These are phyloP conservation scores for Atkinsonella texensis DNA, from an alignment of 2,329 filamentous ascomycete genomes.

Conservation along the genomic window DNA sequence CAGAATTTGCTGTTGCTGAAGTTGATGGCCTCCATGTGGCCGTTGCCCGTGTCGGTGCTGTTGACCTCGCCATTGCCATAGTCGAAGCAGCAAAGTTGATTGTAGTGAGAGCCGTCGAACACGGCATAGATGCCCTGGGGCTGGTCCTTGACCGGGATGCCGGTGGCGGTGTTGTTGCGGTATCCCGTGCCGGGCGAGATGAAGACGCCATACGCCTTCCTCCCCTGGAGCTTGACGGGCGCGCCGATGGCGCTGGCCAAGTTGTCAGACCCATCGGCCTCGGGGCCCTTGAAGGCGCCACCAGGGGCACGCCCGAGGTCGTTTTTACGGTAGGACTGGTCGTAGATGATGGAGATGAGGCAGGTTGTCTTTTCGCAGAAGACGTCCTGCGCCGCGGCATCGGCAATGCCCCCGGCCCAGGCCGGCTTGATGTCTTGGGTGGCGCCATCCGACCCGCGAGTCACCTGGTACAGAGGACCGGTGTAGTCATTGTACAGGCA, in stretches of 20 bases:
- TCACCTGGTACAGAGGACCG: conserved; percentile 47
- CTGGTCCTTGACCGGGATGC: conserved; percentile 41
- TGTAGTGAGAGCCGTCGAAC: conserved; percentile 48
- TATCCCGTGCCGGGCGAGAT: conserved; percentile 50
- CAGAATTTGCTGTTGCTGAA: conserved; percentile 41
- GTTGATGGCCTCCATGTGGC: conserved; percentile 60
- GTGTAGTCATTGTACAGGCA: conserved; percentile 43
- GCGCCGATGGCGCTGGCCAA: conserved; percentile 46
- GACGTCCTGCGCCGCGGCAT: conserved; percentile 45
- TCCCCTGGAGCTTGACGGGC: conserved; percentile 46
- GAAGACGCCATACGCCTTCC: conserved; percentile 53
- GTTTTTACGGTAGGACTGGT: conserved; percentile 50
- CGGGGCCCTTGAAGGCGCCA: conserved; percentile 44
- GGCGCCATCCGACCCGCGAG: conserved; percentile 35
- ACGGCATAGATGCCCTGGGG: conserved; percentile 50
- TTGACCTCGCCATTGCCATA: conserved; percentile 46
- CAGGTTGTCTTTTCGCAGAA: conserved; percentile 52
- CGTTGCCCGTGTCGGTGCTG: conserved; percentile 42
- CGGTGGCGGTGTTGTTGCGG: conserved; percentile 41
- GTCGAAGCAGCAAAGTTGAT: conserved; percentile 43
- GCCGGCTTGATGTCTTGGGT: conserved; percentile 5
- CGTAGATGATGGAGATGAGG: conserved; percentile 51
- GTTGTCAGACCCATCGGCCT: conserved; percentile 45
- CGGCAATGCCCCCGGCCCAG: conserved; percentile 42
- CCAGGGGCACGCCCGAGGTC: conserved; percentile 48